Conservation (phyloP, 140 eudicot genomes). For the Flaveria floridana region DNA sequence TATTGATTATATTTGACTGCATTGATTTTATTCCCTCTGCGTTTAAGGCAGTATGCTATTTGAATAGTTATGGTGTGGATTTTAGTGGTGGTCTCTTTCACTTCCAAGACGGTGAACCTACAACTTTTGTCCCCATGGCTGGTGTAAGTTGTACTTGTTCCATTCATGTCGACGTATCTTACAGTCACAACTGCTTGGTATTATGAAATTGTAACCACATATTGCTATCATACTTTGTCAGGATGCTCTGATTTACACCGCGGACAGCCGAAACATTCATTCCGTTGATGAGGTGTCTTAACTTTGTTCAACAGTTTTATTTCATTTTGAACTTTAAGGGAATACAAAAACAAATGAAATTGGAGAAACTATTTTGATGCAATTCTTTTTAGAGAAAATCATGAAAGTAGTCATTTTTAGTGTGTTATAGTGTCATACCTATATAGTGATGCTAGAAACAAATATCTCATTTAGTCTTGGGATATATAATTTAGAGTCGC, state of each 20-base stretch:
- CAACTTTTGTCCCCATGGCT: slow-evolving; percentile 65
- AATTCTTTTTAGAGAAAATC: background rate
- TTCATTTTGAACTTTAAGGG: background rate
- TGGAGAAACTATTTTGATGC: background rate
- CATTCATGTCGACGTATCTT: background rate
- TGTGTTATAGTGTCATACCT: background rate
- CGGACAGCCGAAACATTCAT: slow-evolving; percentile 73
- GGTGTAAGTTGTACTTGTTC: slow-evolving; percentile 58
- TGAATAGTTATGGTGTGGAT: slow-evolving; percentile 67
- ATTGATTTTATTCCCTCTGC: slow-evolving; percentile 17
- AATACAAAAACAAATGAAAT: background rate
- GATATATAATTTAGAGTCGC: background rate
- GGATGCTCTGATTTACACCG: slow-evolving; percentile 91
- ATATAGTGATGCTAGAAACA: background rate
- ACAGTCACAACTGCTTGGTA: background rate
- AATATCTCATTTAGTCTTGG: background rate
- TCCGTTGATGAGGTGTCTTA: slow-evolving; percentile 78
- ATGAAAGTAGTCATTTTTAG: background rate
- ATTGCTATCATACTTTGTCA: slow-evolving; percentile 24
- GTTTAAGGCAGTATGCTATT: slow-evolving; percentile 88
- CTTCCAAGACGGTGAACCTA: slow-evolving; percentile 86
- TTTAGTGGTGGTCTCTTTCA: slow-evolving; percentile 88
- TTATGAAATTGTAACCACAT: background rate
- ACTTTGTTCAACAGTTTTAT: slow-evolving; percentile 6
- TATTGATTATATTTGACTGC: background rate